Evolutionary conservation across 2,329 filamentous ascomycete species (phyloP).

Genomic region (Periconia sp.): DNA sequence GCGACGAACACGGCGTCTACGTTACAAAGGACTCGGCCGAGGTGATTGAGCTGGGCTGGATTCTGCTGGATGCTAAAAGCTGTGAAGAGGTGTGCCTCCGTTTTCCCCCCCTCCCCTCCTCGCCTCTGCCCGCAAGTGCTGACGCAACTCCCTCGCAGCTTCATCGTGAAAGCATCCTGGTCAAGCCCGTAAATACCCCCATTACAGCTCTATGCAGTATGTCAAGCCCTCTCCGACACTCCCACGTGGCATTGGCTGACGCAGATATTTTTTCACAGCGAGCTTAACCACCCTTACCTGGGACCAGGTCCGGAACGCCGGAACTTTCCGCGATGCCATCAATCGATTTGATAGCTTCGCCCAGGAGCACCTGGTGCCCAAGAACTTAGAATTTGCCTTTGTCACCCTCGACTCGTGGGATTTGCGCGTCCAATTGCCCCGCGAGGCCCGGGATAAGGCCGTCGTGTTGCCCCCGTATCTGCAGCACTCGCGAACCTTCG

Average conservation of each 20-base stretch:
- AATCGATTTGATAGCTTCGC: conserved; percentile 94
- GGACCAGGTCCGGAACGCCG: conserved; percentile 98
- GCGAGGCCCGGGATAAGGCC: conserved; percentile 96
- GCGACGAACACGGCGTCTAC: conserved; percentile 98
- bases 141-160: conserved; percentile 67
- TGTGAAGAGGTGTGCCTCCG: conserved; percentile 77
- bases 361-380: conserved; percentile 85
- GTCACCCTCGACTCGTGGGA: conserved; percentile 99
- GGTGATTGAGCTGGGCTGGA: conserved; percentile 99
- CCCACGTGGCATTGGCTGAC: conserved; percentile 32
- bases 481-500: conserved; percentile 96
- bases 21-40: conserved; percentile 99
- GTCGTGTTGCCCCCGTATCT: conserved; percentile 96
- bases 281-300: conserved; percentile 97
- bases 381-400: conserved; percentile 96
- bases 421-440: conserved; percentile 93
- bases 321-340: conserved; percentile 95
- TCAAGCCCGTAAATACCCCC: conserved; percentile 97
- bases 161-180: conserved; percentile 92
- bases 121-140: conserved; percentile 17
- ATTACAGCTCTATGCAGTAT: conserved; percentile 99
- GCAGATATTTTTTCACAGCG: conserved; percentile 60
- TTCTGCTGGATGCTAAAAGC: conserved; percentile 87
- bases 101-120: conserved; percentile 15
- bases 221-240: conserved; percentile 40